A percentile compares a stretch with the other conserved stretches of the same genome.
Evolutionary conservation across 2,329 filamentous ascomycete genomes (phyloP).

Genomic region (Colletotrichum simmondsii): DNA sequence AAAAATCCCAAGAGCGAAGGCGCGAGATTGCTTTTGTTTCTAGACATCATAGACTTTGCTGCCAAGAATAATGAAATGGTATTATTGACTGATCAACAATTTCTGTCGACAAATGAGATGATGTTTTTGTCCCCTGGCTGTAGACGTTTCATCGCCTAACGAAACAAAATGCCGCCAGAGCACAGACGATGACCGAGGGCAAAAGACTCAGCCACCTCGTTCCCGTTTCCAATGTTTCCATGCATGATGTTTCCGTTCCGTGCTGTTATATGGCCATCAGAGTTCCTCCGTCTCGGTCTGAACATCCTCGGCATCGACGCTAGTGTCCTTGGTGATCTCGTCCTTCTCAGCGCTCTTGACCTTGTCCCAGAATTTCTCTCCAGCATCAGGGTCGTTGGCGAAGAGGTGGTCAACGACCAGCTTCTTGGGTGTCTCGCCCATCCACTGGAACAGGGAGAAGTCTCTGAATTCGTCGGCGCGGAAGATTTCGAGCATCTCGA

Average conservation of each 20-base stretch:
- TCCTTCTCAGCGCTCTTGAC: constrained; percentile 72
- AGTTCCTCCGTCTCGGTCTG: constrained; percentile 16
- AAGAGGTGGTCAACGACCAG: constrained; percentile 77
- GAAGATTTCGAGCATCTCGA: constrained; percentile 83
- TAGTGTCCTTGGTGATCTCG: constrained; percentile 53
- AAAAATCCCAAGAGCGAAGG: not conserved
- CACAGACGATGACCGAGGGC: not conserved
- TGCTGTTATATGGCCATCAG: not conserved
- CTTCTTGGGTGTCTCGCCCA: constrained; percentile 76
- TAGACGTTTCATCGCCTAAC: constrained; percentile 12
- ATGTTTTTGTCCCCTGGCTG: not conserved
- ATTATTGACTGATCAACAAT: constrained; percentile 13
- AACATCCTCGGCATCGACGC: not conserved
- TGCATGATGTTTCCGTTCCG: not conserved
- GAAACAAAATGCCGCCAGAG: not conserved
- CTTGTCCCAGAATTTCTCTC: constrained; percentile 70
- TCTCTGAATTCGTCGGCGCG: constrained; percentile 77
- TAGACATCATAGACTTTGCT: not conserved
- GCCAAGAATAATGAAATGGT: not conserved
- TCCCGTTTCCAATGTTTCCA: not conserved
- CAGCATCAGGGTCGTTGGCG: constrained; percentile 68
- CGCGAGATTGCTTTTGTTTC: not conserved
- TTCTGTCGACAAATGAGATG: not conserved
- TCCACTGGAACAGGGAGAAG: constrained; percentile 81
- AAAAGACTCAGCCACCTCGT: constrained; percentile 1